A percentile compares a stretch with the other conserved stretches of the same genome.
phyloP scores from a whole-genome alignment of 352 stramenopile species.

The Globisporangium splendens region DNA sequence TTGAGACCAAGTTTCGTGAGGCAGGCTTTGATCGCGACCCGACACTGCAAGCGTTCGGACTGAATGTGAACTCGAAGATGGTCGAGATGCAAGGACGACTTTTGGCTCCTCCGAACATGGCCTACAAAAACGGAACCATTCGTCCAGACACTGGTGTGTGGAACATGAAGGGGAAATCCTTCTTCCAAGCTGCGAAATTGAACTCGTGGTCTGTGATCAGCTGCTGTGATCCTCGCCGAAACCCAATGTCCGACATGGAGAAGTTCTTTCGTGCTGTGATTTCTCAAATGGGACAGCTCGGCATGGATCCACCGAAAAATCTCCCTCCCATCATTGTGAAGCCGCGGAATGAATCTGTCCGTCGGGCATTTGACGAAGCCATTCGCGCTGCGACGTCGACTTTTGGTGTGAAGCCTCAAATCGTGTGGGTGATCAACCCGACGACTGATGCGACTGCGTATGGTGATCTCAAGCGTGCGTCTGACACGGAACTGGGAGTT shows the following conservation, averaged over 20 bases:
- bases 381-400: constrained; percentile 24
- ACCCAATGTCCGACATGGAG: constrained; percentile 23
- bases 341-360: constrained; percentile 29
- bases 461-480: constrained; percentile 72
- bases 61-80: constrained; percentile 57
- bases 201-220: constrained; percentile 54
- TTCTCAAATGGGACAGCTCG: constrained; percentile 46
- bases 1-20: constrained; percentile 57
- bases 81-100: constrained; percentile 41
- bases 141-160: constrained; percentile 54
- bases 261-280: constrained; percentile 62
- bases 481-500: constrained; percentile 65
- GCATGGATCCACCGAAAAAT: constrained; percentile 36
- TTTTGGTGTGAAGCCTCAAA: constrained; percentile 31
- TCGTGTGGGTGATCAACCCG: constrained; percentile 65
- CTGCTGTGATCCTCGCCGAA: constrained; percentile 41
- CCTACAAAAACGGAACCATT: constrained; percentile 46
- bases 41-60: constrained; percentile 47
- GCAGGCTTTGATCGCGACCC: constrained; percentile 55
- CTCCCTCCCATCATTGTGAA: constrained; percentile 44
- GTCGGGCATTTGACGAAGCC: constrained; percentile 36
- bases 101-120: constrained; percentile 40
- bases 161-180: constrained; percentile 67
- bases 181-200: constrained; percentile 35
- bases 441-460: constrained; percentile 41